These are phyloP conservation scores for Trichoderma virens DNA, from an alignment of 495 filamentous ascomycete genomes.

Conservation along the genomic window DNA sequence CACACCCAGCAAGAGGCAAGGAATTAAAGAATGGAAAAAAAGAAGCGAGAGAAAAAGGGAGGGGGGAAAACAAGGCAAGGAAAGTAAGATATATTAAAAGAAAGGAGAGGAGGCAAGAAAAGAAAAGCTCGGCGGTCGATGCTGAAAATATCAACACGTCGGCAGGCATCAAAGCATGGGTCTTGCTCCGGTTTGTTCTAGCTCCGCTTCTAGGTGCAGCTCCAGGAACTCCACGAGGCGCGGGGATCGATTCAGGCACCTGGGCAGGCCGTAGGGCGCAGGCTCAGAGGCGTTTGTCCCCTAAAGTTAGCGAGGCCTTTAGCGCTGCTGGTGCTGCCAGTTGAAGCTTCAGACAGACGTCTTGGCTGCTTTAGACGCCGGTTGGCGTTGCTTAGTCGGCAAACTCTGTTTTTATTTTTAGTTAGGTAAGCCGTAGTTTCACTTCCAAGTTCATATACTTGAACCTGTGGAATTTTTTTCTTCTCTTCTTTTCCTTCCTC, in stretches of 20 bases:
- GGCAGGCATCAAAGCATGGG: background rate
- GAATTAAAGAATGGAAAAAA: background rate
- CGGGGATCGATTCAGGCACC: background rate
- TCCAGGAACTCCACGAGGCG: conserved; percentile 2
- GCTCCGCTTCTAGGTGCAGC: background rate
- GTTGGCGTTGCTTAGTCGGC: background rate
- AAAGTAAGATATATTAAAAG: background rate
- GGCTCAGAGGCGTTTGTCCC: background rate
- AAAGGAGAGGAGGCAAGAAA: background rate
- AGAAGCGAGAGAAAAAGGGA: background rate
- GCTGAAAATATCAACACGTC: background rate
- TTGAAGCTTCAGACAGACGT: background rate
- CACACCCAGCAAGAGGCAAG: background rate
- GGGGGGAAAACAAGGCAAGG: background rate
- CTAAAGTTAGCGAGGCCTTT: background rate
- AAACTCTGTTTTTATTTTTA: background rate
- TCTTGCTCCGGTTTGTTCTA: background rate
- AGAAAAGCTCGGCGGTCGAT: background rate
- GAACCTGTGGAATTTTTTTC: too few relatives aligned
- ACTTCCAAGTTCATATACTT: too few relatives aligned
- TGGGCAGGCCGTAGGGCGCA: background rate
- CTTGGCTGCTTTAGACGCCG: too few relatives aligned
- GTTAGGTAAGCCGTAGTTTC: background rate
- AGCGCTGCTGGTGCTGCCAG: background rate
- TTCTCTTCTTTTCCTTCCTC: too few relatives aligned